These are phyloP conservation scores for Chondrus crispus DNA, from an alignment of 23 red algal species.

Conservation along the genomic window DNA sequence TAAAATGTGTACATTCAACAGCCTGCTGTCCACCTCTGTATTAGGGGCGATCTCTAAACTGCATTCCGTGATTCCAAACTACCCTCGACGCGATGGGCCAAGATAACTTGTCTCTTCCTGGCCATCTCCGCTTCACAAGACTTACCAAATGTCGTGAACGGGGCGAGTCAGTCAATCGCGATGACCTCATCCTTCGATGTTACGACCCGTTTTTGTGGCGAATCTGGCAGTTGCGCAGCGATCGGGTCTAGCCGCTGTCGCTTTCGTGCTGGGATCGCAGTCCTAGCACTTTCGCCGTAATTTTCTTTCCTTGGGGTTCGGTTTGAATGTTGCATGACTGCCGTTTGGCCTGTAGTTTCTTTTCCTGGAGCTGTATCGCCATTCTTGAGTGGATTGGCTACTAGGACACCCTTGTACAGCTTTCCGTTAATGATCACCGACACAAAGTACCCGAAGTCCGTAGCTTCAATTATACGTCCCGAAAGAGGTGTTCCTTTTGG, in stretches of 20 bases:
- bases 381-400: background rate
- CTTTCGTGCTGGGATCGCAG: background rate
- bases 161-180: background rate
- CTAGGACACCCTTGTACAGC: constrained; percentile 51
- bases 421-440: constrained; percentile 39
- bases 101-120: too few species aligned
- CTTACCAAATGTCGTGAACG: too few species aligned
- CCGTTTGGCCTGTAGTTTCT: background rate
- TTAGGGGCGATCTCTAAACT: too few species aligned
- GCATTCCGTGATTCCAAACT: too few species aligned
- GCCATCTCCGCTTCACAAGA: too few species aligned
- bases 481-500: constrained; percentile 23
- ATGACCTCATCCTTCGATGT: background rate
- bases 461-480: constrained; percentile 25
- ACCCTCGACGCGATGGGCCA: too few species aligned
- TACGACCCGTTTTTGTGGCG: background rate
- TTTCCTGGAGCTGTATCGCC: background rate
- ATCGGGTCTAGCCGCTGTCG: constrained; percentile 18
- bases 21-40: too few species aligned
- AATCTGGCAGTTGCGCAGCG: constrained; percentile 30
- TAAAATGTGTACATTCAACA: too few species aligned
- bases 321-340: background rate
- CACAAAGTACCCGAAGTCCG: constrained; percentile 32
- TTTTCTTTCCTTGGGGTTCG: background rate
- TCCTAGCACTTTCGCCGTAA: too few species aligned